Base-by-base conservation (phyloP, 1,284 basidiomycete species). In the Porogramme epimiltina region DNA sequence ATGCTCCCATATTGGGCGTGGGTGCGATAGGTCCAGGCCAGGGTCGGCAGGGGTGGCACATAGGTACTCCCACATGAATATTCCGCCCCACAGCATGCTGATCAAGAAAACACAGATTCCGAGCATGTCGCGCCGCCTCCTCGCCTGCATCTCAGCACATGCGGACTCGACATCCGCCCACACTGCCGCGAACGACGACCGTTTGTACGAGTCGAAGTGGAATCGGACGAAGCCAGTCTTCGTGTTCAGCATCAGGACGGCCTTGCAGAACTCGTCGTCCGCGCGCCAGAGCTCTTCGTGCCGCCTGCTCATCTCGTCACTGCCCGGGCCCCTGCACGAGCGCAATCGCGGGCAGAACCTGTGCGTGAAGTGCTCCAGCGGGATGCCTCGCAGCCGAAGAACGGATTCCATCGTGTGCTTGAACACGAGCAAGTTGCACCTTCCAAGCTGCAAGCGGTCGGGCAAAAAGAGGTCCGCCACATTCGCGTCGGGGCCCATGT, bases 261-360 rank as follows among this genome's bases (percentile, higher is more conserved):
- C 45, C 44, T 54, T 54, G 56, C 56, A 58, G 25, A 58, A 40
- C 23, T 54, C 49, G 47, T 57, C 52, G 28, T 57, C 55, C 31
- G 39, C 47, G 15, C 16, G n/a, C 55, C 55, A 57, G 9, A 37
- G 34, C n/a, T 31, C 44, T 19, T 25, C 33, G 18, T 37, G 51
- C 18, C 31, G 37, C 13, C 19, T 18, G 16, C 45, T 20, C 25
- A 24, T 22, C n/a, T n/a, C n/a, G n/a, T n/a, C n/a, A n/a, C n/a
- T n/a, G 10, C 11, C 20, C 23, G 18, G 4, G 25, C 26, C 25
- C 39, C 26, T 9, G 25, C 20, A 23, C 6, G 4, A 11, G 19
- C 6, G 5, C 3, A 23, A 11, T 19, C 3, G 45, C 15, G 49
- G 56, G 36, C 52, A 49, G 23, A 15, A 24, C 25, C 26, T 9